Evolutionary conservation across 306 rosid genomes (phyloP), one percentile per base, ranked within the genome.

Genomic region (Hippophae tibetana): DNA sequence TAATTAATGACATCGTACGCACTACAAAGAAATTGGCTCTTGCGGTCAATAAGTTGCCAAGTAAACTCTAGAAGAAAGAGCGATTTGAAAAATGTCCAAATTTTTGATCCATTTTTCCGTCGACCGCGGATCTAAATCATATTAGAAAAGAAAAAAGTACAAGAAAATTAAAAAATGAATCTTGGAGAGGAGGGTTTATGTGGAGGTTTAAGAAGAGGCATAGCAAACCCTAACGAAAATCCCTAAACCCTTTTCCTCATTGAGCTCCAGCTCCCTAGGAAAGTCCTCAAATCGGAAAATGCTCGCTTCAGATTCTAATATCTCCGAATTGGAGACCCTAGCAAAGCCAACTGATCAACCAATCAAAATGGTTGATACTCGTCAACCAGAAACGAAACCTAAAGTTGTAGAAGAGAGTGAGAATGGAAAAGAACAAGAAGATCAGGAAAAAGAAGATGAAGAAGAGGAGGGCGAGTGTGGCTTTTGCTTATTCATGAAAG

Each of bases 401-500:
- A 62, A 18, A 11, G 65, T 56, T 13, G 56, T n/a, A 10, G 62
- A 9, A 25, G 13, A 51, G 46, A 61, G 53, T 8, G 64, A 52
- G 2, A 71, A 54, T 3, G 67, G 47, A 8, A 66, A 43, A 40
- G 63, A 8, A 8, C 62, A 6, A 11, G 50, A 60, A 14, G 74
- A 53, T 5, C 68, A 57, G 2, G 85, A 64, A 2, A 18, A 18
- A 18, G 80, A 57, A 3, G 83, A 75, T 0, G 80, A 58, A 12
- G 86, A 78, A 6, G 89, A 71, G 45, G 77, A 73, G 52, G 90
- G 83, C 0, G 94, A 89, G 76, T 89, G 97, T 54, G 97, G 97
- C 52, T 89, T 89, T 42, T 89, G 97, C 73, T 26, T 89, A 74
- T 89, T 73, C 83, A 89, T 89, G 97, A 89, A 89, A 70, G 90